A percentile compares a stretch with the other conserved stretches of the same genome.
Conservation (phyloP, 75 land plant genomes). For the Pinus albicaulis region DNA sequence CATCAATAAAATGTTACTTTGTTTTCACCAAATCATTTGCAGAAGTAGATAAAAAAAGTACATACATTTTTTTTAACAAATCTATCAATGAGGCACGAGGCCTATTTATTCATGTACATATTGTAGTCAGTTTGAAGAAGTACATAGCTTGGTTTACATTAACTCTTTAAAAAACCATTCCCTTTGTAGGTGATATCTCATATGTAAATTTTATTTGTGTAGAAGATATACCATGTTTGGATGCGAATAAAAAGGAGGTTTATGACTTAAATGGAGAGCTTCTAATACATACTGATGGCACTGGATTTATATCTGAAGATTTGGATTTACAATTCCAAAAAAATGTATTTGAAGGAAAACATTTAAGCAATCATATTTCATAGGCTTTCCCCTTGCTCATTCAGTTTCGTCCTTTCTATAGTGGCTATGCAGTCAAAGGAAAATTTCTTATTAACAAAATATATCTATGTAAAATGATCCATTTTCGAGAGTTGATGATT, state of each 20-base stretch:
- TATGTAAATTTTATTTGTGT: conserved; percentile 24
- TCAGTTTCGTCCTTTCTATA: too few relatives aligned
- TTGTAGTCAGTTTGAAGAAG: conserved; percentile 24
- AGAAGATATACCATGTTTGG: conserved; percentile 27
- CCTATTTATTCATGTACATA: conserved; percentile 58
- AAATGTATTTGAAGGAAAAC: conserved; percentile 29
- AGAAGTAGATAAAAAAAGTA: conserved; percentile 13
- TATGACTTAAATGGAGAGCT: conserved; percentile 41
- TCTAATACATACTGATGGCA: conserved; percentile 85
- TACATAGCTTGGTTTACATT: conserved; percentile 65
- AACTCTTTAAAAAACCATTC: conserved; percentile 55
- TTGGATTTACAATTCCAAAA: conserved; percentile 52
- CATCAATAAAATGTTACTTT: conserved; percentile 68
- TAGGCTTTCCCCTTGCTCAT: too few relatives aligned
- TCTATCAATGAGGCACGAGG: conserved; percentile 44
- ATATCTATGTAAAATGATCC: too few relatives aligned
- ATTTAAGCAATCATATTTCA: too few relatives aligned
- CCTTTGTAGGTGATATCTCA: conserved; percentile 34
- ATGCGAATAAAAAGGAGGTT: conserved; percentile 27
- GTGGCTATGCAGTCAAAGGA: too few relatives aligned
- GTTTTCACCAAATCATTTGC: conserved; percentile 63
- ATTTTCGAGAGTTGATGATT: too few relatives aligned
- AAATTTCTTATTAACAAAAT: too few relatives aligned
- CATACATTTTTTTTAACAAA: conserved; percentile 32
- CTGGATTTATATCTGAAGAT: conserved; percentile 80